phyloP scores from a whole-genome alignment of 768 basidiomycete species.

The Termitomyces sp. region DNA sequence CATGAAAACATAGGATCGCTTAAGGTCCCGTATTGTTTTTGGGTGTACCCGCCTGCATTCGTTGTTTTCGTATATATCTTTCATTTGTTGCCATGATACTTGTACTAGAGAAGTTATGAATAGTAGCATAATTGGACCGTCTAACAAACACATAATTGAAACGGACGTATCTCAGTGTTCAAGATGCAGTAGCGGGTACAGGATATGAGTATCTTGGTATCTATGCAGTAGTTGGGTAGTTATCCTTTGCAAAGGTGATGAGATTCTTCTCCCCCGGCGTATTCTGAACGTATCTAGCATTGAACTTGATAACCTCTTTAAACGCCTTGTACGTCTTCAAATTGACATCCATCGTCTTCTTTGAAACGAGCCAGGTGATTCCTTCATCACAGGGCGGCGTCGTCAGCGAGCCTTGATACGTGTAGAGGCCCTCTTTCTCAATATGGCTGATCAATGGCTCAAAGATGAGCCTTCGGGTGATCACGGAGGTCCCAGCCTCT shows the following conservation, averaged over 20 bases:
- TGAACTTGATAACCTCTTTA: conserved; percentile 12
- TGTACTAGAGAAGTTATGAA: background rate
- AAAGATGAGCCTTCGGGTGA: background rate
- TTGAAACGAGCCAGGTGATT: conserved; percentile 10
- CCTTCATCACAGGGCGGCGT: conserved; percentile 12
- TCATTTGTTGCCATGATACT: background rate
- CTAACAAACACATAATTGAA: background rate
- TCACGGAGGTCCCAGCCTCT: background rate
- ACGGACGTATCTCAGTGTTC: background rate
- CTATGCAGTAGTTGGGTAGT: background rate
- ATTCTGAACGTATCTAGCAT: conserved; percentile 12
- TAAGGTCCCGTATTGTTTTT: background rate
- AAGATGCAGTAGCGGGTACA: background rate
- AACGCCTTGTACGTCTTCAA: conserved; percentile 5
- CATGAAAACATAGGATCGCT: background rate
- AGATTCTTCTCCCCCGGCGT: conserved; percentile 8
- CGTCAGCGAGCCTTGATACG: conserved; percentile 13
- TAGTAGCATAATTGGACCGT: background rate
- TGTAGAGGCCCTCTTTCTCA: background rate
- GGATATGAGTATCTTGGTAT: background rate
- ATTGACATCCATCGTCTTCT: background rate
- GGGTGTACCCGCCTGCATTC: background rate
- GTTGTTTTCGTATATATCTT: background rate
- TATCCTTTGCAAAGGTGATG: conserved; percentile 1
- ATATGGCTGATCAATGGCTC: background rate